phyloP scores from a whole-genome alignment of 78 protist species.

The Cavenderia fasciculata region DNA sequence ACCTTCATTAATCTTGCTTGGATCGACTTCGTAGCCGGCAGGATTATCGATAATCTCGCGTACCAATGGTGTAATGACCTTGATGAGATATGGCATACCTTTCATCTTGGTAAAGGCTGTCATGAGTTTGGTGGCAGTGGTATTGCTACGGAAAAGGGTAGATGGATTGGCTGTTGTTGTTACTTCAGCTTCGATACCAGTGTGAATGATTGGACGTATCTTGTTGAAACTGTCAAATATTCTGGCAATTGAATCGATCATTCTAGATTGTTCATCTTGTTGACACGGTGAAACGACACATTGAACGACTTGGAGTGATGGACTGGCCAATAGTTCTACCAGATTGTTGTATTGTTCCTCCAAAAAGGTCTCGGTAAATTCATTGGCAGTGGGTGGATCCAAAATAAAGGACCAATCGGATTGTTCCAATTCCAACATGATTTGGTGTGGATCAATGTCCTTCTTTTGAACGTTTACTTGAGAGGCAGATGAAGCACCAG shows the following conservation, averaged over 20 bases:
- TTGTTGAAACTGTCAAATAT: slow-evolving; percentile 47
- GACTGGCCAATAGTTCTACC: slow-evolving; percentile 31
- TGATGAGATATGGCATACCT: slow-evolving; percentile 61
- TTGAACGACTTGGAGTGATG: slow-evolving; percentile 71
- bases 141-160: slow-evolving; percentile 72
- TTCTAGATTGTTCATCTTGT: slow-evolving; percentile 31
- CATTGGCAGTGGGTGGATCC: slow-evolving; percentile 48
- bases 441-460: slow-evolving; percentile 27
- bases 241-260: slow-evolving; percentile 35
- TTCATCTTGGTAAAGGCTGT: slow-evolving; percentile 69
- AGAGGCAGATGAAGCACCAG: neutral
- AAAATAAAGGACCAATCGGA: slow-evolving; percentile 37
- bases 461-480: neutral
- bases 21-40: slow-evolving; percentile 59
- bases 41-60: slow-evolving; percentile 33
- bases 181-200: slow-evolving; percentile 66
- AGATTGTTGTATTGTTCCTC: slow-evolving; percentile 31
- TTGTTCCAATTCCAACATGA: slow-evolving; percentile 31
- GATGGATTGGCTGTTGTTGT: slow-evolving; percentile 46
- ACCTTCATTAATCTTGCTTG: slow-evolving; percentile 57
- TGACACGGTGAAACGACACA: slow-evolving; percentile 44
- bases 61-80: slow-evolving; percentile 63
- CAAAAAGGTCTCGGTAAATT: slow-evolving; percentile 33
- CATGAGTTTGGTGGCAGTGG: slow-evolving; percentile 74
- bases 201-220: slow-evolving; percentile 50